These are phyloP conservation scores for Saccharomycopsis babjevae DNA, from an alignment of 805 yeast genomes.

Conservation along the genomic window DNA sequence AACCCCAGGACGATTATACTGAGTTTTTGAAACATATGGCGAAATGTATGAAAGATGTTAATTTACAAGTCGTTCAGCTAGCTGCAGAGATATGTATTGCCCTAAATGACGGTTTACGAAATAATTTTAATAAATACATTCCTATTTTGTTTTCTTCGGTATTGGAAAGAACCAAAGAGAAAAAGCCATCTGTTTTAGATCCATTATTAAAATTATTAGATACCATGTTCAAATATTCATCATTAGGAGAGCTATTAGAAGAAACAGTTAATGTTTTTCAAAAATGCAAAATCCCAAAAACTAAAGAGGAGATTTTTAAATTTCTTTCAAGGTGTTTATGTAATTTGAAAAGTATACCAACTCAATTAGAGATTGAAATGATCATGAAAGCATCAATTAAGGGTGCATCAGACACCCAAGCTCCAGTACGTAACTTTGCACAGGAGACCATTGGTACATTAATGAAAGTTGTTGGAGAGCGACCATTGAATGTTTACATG, in stretches of 20 bases:
- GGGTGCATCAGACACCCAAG: constrained; percentile 73
- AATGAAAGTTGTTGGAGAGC: constrained; percentile 73
- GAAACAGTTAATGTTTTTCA: constrained; percentile 30
- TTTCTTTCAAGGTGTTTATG: constrained; percentile 56
- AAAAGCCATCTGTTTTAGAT: constrained; percentile 66
- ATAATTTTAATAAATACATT: constrained; percentile 45
- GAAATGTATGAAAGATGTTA: constrained; percentile 79
- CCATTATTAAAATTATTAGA: constrained; percentile 60
- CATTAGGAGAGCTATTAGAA: constrained; percentile 40
- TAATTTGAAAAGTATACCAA: constrained; percentile 39
- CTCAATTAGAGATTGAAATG: constrained; percentile 40
- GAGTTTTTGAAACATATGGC: constrained; percentile 53
- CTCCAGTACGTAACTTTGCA: constrained; percentile 69
- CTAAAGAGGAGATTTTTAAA: constrained; percentile 59
- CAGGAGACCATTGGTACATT: constrained; percentile 71
- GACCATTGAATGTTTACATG: constrained; percentile 48
- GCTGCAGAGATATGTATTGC: constrained; percentile 58
- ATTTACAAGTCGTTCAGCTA: constrained; percentile 71
- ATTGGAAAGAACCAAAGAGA: constrained; percentile 80
- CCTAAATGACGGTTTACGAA: constrained; percentile 57
- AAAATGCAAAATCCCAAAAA: constrained; percentile 73
- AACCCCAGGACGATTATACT: constrained; percentile 51
- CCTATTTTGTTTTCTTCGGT: constrained; percentile 45
- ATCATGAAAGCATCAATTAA: constrained; percentile 49
- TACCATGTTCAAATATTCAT: constrained; percentile 44